Evolutionary conservation across 371 early-diverging fungal genomes (phyloP).

Genomic region (Lichtheimia hyalospora): DNA sequence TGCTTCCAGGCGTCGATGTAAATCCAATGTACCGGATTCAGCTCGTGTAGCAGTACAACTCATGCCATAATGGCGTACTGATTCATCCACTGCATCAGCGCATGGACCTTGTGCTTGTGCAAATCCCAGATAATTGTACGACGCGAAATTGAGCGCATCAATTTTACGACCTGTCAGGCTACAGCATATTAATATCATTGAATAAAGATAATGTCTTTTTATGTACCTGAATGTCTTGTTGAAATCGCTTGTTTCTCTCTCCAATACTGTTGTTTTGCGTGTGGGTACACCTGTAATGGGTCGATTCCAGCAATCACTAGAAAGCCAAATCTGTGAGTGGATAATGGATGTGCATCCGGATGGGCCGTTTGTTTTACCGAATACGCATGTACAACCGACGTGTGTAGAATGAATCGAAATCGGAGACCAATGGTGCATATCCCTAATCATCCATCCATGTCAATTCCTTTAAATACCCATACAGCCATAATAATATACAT

Average conservation of each 20-base stretch:
- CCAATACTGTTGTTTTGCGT: slow-evolving; percentile 84
- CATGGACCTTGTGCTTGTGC: slow-evolving; percentile 91
- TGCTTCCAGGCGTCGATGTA: slow-evolving; percentile 85
- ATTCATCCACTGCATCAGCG: slow-evolving; percentile 87
- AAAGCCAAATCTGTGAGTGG: background rate
- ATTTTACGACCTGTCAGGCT: slow-evolving; percentile 82
- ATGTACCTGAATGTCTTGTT: slow-evolving; percentile 78
- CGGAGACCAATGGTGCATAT: slow-evolving; percentile 89
- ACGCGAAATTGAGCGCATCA: slow-evolving; percentile 93
- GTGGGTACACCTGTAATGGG: slow-evolving; percentile 97
- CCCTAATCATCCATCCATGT: slow-evolving; percentile 48
- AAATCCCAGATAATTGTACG: slow-evolving; percentile 99
- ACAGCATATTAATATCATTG: background rate
- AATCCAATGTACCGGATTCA: slow-evolving; percentile 71
- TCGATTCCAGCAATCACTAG: slow-evolving; percentile 94
- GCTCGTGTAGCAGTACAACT: slow-evolving; percentile 67
- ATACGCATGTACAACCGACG: slow-evolving; percentile 94
- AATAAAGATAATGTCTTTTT: background rate
- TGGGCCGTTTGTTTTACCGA: slow-evolving; percentile 34
- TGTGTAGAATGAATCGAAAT: slow-evolving; percentile 98
- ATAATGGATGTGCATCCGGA: background rate
- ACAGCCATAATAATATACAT: slow-evolving; percentile 6
- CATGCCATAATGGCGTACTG: slow-evolving; percentile 66
- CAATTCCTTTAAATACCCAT: background rate
- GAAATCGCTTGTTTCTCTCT: slow-evolving; percentile 82